Evolutionary conservation across 1,284 basidiomycete genomes (phyloP), one percentile per base, ranked within the genome.

Genomic region (Peniophora sp.): DNA sequence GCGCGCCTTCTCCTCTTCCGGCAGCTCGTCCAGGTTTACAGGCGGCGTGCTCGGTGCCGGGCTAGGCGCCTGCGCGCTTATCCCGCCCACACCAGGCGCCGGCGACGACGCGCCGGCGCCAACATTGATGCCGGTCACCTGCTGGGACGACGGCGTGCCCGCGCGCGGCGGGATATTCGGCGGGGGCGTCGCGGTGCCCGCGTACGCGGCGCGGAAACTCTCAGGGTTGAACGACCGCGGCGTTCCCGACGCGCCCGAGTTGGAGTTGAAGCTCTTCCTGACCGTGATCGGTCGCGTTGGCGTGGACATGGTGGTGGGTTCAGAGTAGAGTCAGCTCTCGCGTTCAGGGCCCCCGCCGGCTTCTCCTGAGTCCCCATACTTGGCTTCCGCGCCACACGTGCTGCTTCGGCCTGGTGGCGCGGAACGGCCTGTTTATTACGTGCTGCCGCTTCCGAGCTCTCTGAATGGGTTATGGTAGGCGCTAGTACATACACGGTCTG

Each of bases 1-100:
- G 57, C 79, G 79, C 1, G 85, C 85, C 70, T 93, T 96, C 61
- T 94, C 89, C 58, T 89, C 88, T 41, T 88, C 85, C 0, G 82
- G 72, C 36, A 86, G 67, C 20, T 75, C 79, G 23, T 86, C 82
- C 23, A 85, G 60, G 32, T 57, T 55, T 20, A 41, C 6, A 32
- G 34, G 62, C 59, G 37, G 55, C 52, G 54, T 65, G 55, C 59
- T 58, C 22, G 58, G 64, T 48, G 64, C 64, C 59, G 48, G 24
- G 0, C 24, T 18, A 2, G 68, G 67, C 14, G 64, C 65, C 24
- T 60, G 64, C n/a, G 66, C 60, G 52, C 54, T 59, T 49, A 68
- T 62, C 36, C 61, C 61, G 51, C 66, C 60, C 35, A 65, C 49
- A 15, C 68, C 60, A 11, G 60, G 52, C 44, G 65, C 48, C 9